Evolutionary conservation across 345 rosid genomes (phyloP), one percentile per base, ranked within the genome.

Genomic region (Fremontodendron californicum): DNA sequence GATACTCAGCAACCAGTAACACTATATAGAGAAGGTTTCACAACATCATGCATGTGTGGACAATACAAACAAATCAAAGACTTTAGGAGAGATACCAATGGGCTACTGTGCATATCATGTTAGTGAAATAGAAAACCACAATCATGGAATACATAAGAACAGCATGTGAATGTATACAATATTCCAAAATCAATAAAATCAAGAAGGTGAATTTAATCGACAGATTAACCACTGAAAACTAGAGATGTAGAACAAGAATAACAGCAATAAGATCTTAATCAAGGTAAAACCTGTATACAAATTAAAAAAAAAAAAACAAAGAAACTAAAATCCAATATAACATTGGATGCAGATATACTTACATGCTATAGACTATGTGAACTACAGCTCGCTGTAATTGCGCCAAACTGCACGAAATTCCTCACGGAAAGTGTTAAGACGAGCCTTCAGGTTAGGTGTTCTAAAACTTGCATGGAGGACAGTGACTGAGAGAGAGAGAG

Each of bases 331-430:
- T 65, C 39, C 43, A 68, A 42, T 10, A 70, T 18, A 37, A 70
- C 15, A 68, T 48, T 37, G 63, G 23, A 73, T 67, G 31, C 65
- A 72, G 27, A 42, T 12, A 33, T 65, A 74, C 88, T 54, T 39
- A 84, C 85, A 74, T 82, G 78, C 80, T 11, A 55, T 13, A 49
- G 57, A 68, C 62, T 46, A 23, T 37, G 40, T 11, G 43, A 78
- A 69, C 90, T 93, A 96, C 84, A 96, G 94, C 73, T 93, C 99
- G 60, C 96, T 94, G 84, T 94, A 92, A 87, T 94, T 92, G 80
- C 97, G 97, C 99, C 99, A 96, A 55, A 96, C 99, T 25, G 91
- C 87, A 82, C 97, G 95, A 75, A 96, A 96, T 78, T 96, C 99
- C 85, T 96, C 98, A 6, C 98, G 88, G 84, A 96, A 94, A 67